phyloP scores from a whole-genome alignment of 805 yeast genomes.

The Ogataea henricii region DNA sequence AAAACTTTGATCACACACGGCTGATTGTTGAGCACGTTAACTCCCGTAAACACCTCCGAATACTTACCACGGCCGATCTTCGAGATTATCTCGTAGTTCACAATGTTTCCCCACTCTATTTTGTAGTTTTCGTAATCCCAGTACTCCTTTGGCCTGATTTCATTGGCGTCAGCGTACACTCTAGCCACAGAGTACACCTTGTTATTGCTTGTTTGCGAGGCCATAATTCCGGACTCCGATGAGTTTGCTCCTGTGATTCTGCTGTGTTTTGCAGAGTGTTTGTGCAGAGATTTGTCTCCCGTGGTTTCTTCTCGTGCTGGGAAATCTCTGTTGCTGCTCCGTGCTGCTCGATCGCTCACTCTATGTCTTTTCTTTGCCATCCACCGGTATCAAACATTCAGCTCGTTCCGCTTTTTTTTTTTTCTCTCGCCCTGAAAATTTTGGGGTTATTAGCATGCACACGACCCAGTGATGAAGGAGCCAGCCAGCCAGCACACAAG shows the following conservation, averaged over 20 bases:
- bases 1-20: constrained; percentile 86
- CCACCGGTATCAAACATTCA: background rate
- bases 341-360: background rate
- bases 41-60: constrained; percentile 89
- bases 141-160: constrained; percentile 72
- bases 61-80: constrained; percentile 93
- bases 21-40: constrained; percentile 59
- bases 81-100: constrained; percentile 80
- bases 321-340: too few species aligned
- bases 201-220: constrained; percentile 12
- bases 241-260: background rate
- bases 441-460: background rate
- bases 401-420: constrained; percentile 6
- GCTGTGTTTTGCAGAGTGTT: too few species aligned
- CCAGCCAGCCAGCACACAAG: too few species aligned
- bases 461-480: constrained; percentile 1
- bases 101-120: constrained; percentile 82
- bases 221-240: constrained; percentile 8
- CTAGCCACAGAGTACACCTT: constrained; percentile 46
- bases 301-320: too few species aligned
- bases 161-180: constrained; percentile 82
- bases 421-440: constrained; percentile 9
- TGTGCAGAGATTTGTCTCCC: too few species aligned
- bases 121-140: constrained; percentile 78
- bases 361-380: background rate